A percentile compares a stretch with the other conserved stretches of the same genome.
phyloP scores from a whole-genome alignment of 306 rosid species.

The Cucumis hystrix region DNA sequence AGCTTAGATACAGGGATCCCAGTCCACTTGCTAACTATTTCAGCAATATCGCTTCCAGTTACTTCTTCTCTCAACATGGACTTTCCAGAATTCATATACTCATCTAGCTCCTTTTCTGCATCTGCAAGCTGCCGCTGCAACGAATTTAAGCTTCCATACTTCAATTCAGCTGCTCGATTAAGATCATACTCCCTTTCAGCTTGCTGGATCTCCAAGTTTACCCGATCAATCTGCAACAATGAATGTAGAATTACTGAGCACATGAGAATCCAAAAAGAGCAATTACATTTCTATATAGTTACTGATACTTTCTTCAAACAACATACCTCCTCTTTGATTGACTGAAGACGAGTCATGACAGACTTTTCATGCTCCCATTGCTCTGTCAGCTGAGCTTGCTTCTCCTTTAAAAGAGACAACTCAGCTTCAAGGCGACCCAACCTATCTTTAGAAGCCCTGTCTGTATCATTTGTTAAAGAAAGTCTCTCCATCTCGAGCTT shows the following conservation, averaged over 20 bases:
- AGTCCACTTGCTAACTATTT: slow-evolving; percentile 98
- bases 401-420: slow-evolving; percentile 73
- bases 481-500: slow-evolving; percentile 97
- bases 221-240: slow-evolving; percentile 70
- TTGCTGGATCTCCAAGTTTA: slow-evolving; percentile 89
- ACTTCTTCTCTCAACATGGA: slow-evolving; percentile 99
- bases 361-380: slow-evolving; percentile 99
- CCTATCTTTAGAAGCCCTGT: slow-evolving; percentile 81
- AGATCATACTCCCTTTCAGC: slow-evolving; percentile 97
- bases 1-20: slow-evolving; percentile 97
- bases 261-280: background rate
- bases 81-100: slow-evolving; percentile 83
- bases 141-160: slow-evolving; percentile 87
- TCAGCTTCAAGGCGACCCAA: slow-evolving; percentile 81
- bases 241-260: background rate
- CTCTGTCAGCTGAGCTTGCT: slow-evolving; percentile 54
- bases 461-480: slow-evolving; percentile 82
- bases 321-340: slow-evolving; percentile 88
- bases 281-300: too few relatives aligned
- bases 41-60: slow-evolving; percentile 73
- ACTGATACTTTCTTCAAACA: too few relatives aligned
- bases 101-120: slow-evolving; percentile 79
- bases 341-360: slow-evolving; percentile 90
- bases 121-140: slow-evolving; percentile 70
- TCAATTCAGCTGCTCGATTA: slow-evolving; percentile 90